Base-by-base conservation (phyloP, 352 stramenopile species). In the Stramenopiles sp. region DNA sequence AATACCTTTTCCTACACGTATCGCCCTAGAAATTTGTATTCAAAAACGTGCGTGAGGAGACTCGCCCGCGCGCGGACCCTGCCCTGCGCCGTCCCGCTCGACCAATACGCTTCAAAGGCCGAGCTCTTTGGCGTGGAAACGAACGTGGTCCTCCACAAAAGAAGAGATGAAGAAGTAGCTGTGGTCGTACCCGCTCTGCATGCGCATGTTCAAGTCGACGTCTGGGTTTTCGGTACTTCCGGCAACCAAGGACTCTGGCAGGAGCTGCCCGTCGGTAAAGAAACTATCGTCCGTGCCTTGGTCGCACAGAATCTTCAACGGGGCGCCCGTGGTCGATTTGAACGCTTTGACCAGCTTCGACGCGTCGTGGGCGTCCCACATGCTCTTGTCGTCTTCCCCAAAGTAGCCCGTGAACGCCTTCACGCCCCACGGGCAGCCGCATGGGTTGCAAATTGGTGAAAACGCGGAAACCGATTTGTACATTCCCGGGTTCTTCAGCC, bases 331-430 rank as follows among this genome's bases (percentile, higher is more conserved):
- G 75, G 79, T 83, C 31, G 89, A 78, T 34, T 96, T 80, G 30
- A 97, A 80, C 34, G 3, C 3, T 36, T 68, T 48, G 33, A 53
- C 74, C 0, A 80, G 81, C 75, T 87, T 83, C 48, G 91, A 94
- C 30, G 93, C 92, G 80, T 98, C 93, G 77, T 96, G 91, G 37
- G 82, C 79, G 76, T 85, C 76, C 34, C 84, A 68, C 25, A 73
- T 18, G 12, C 81, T 77, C 75, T 90, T 82, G 77, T 91, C 85
- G 74, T 96, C 89, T 3, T 83, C 84, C 18, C 92, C 94, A 6
- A 98, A 83, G 83, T 98, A 98, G 43, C 88, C 89, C 68, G 87
- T 91, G 80, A 99, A 98, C 1, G 93, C 94, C 82, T 98, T 98
- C 36, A 97, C 85, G 32, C 95, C 95, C 95, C 95, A 99, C n/a